Evolutionary conservation across 2,329 filamentous ascomycete species (phyloP), one percentile per base, ranked within the genome.

Genomic region (Phialemoniopsis sp.): DNA sequence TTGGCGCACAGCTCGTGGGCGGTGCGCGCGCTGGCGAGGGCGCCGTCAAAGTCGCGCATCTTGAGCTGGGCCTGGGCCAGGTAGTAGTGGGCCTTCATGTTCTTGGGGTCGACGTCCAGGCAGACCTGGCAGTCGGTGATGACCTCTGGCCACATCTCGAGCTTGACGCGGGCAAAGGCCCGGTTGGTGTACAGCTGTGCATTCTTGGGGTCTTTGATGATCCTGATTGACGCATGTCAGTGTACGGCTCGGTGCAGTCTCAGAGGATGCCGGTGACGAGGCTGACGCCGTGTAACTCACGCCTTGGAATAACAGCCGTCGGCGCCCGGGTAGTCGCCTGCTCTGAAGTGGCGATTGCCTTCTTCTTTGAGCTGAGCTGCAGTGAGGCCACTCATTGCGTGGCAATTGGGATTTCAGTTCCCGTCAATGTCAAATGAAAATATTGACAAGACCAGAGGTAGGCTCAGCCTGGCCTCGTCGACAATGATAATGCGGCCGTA

Each of bases 151-250:
- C 84, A 94, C 51, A 80, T 71, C 44, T 74, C 66, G 16, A 95
- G 75, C 63, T 85, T 87, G 42, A 93, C 71, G 31, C 89, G 80
- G 4, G 85, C 82, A 65, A 95, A 85, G 37, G 89, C 87, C 39
- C 90, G 87, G 65, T 96, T 97, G 30, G 89, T 91, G 65, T 89
- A 96, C 37, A 95, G 76, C 21, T 85, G 72, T 2, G 85, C 79
- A 57, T 95, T 93, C 40, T 70, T 75, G 4, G 86, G 76, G 62
- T 95, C 87, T 56, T 82, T 80, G 52, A 86, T 80, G 51, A 95
- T 89, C 31, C 83, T 88, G 49, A n/a, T n/a, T n/a, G n/a, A n/a
- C n/a, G n/a, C n/a, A n/a, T n/a, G n/a, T n/a, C n/a, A n/a, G n/a
- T n/a, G n/a, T n/a, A n/a, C n/a, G n/a, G n/a, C n/a, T n/a, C n/a